Evolutionary conservation across 345 rosid species (phyloP).

Genomic region (Acer campestre): DNA sequence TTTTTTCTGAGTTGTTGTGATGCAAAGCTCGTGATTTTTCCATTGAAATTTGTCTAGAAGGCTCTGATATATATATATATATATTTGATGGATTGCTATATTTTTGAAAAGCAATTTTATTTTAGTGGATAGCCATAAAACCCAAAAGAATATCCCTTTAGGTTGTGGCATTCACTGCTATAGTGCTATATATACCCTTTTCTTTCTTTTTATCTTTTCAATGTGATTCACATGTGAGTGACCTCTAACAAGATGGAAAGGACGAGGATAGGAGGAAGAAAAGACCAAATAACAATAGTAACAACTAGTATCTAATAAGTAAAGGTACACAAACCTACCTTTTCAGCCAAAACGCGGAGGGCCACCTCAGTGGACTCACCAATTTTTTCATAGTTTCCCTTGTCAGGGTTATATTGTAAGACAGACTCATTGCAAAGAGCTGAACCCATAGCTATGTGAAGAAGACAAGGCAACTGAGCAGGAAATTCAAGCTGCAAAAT

Average conservation of each 20-base stretch:
- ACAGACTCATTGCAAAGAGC: constrained; percentile 95
- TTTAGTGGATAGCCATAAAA: neutral
- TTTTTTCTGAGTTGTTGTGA: neutral
- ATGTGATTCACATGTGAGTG: neutral
- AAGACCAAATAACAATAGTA: neutral
- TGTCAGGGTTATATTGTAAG: constrained; percentile 95
- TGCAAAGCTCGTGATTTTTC: neutral
- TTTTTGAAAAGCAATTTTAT: too few species aligned
- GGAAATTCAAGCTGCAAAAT: constrained; percentile 84
- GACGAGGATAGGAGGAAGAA: neutral
- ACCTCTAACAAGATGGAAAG: neutral
- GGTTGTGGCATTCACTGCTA: neutral
- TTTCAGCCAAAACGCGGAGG: constrained; percentile 88
- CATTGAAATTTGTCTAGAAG: neutral
- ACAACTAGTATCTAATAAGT: neutral
- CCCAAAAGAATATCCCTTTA: neutral
- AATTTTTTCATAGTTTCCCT: constrained; percentile 84
- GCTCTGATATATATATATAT: neutral
- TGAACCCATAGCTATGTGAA: constrained; percentile 92
- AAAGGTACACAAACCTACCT: constrained; percentile 53
- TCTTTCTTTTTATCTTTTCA: neutral
- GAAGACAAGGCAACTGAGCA: constrained; percentile 94
- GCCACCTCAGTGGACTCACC: constrained; percentile 99
- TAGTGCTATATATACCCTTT: neutral
- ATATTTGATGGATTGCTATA: neutral